A percentile compares a stretch with the other conserved stretches of the same genome.
Conservation (phyloP, 2,329 filamentous ascomycete species). For the Scedosporium dehoogii region DNA sequence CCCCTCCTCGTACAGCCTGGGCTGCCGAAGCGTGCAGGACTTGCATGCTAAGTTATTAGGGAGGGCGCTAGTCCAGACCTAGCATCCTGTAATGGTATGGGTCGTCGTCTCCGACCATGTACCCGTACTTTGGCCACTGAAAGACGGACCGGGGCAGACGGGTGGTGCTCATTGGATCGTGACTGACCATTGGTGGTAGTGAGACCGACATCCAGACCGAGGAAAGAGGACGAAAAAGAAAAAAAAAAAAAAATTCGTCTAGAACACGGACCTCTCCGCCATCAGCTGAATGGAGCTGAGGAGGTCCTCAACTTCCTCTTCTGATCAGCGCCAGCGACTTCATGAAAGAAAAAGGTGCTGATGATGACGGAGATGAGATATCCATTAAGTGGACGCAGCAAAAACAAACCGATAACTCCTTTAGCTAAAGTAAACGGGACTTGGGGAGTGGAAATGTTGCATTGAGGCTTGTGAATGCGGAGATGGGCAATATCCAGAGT, state of each 20-base stretch:
- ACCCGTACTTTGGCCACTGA: background rate
- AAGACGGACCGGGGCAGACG: background rate
- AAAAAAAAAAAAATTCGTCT: too few species aligned
- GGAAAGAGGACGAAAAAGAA: background rate
- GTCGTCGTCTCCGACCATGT: background rate
- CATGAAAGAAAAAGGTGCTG: background rate
- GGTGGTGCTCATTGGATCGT: background rate
- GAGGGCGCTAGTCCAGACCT: background rate
- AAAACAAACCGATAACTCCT: background rate
- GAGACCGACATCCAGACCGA: background rate
- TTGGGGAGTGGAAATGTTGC: background rate
- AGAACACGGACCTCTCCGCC: too few species aligned
- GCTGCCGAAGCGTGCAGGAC: background rate
- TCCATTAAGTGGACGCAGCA: background rate
- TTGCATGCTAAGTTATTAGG: background rate
- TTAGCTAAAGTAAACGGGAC: background rate
- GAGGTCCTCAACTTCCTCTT: background rate
- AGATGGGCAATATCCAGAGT: background rate
- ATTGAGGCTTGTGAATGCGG: background rate
- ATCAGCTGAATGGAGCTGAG: background rate
- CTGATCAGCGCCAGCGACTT: background rate
- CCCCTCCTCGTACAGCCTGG: background rate
- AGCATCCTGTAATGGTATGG: background rate
- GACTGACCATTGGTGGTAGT: background rate
- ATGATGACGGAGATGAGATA: background rate